phyloP scores from a whole-genome alignment of 345 rosid species.

The Bruguiera gymnorhiza region DNA sequence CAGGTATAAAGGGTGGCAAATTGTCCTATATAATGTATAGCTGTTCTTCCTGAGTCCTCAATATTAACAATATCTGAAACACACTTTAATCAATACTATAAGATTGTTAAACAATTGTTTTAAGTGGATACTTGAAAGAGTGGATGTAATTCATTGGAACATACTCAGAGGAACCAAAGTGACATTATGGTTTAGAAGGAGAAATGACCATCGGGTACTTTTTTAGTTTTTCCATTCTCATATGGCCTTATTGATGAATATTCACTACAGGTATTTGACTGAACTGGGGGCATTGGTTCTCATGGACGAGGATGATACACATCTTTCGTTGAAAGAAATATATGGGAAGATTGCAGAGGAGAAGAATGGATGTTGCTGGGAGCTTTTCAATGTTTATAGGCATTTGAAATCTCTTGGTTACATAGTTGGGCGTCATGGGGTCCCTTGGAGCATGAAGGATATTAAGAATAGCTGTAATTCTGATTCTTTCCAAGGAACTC shows the following conservation, averaged over 20 bases:
- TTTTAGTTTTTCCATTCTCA: background rate
- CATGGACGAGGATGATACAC: conserved; percentile 32
- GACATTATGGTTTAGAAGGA: no score
- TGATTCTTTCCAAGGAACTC: conserved; percentile 18
- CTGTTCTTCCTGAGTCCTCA: no score
- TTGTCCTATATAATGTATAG: no score
- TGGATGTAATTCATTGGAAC: no score
- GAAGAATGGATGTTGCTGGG: conserved; percentile 58
- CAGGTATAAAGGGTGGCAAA: no score
- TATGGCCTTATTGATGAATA: background rate
- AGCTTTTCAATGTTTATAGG: conserved; percentile 58
- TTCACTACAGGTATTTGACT: conserved; percentile 52
- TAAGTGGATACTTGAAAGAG: no score
- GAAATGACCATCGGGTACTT: no score
- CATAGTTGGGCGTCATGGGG: conserved; percentile 59
- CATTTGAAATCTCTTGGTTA: conserved; percentile 75
- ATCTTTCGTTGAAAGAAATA: conserved; percentile 44
- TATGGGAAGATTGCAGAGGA: conserved; percentile 52
- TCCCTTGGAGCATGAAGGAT: conserved; percentile 63
- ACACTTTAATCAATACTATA: no score
- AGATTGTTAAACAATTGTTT: no score
- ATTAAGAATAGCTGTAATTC: conserved; percentile 10
- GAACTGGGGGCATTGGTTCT: conserved; percentile 76
- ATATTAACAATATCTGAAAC: no score
- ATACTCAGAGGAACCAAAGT: no score